Conservation (phyloP, 208 protist genomes). For the Acanthamoeba culbertsoni region DNA sequence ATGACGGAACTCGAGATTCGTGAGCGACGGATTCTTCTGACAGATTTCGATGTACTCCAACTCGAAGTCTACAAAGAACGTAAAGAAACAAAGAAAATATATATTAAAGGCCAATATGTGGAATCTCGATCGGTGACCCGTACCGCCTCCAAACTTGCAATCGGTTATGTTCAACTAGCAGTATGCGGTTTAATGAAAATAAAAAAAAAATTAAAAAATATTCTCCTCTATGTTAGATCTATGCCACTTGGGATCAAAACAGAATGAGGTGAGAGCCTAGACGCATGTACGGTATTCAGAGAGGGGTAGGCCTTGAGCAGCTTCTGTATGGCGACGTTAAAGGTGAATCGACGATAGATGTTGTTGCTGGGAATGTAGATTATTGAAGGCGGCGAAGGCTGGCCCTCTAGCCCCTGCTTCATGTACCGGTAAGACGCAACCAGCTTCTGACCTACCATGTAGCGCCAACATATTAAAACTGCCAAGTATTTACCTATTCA, state of each 20-base stretch:
- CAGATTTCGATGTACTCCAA: conserved; percentile 18
- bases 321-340: conserved; percentile 44
- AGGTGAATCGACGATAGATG: conserved; percentile 31
- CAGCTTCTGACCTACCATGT: conserved; percentile 33
- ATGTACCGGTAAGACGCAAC: conserved; percentile 23
- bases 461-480: not conserved
- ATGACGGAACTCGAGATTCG: not conserved
- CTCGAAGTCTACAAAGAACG: not conserved
- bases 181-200: not conserved
- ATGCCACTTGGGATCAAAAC: no score
- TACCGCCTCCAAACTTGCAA: conserved; percentile 21
- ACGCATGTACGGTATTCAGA: not conserved
- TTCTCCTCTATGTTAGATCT: no score
- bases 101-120: not conserved
- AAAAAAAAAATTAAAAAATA: not conserved
- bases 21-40: conserved; percentile 30
- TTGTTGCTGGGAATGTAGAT: conserved; percentile 25
- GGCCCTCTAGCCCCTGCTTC: not conserved
- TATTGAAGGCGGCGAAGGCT: not conserved
- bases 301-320: conserved; percentile 2
- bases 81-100: not conserved
- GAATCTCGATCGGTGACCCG: not conserved
- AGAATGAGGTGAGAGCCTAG: not conserved
- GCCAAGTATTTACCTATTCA: not conserved
- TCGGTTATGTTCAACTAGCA: not conserved